Percentiles rank a stretch among this genome's conserved stretches.
Evolutionary conservation across 2,329 filamentous ascomycete species (phyloP).

Genomic region (Talaromyces piceae): DNA sequence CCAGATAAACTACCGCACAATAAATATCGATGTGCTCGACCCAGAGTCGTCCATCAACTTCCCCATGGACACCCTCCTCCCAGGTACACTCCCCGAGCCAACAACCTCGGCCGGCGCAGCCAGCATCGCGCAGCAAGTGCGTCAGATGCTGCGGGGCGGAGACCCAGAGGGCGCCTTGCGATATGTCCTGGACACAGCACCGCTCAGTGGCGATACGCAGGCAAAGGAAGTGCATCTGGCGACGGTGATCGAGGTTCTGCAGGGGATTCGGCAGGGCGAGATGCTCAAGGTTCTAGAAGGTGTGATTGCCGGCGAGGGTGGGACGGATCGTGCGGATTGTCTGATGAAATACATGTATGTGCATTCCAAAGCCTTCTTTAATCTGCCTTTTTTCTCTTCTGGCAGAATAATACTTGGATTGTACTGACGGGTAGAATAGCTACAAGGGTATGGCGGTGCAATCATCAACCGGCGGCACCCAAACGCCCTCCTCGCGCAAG

Average conservation of each 20-base stretch:
- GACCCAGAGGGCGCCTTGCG: slow-evolving; percentile 81
- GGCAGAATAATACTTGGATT: not conserved
- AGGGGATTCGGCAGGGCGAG: slow-evolving; percentile 91
- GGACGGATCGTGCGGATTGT: slow-evolving; percentile 79
- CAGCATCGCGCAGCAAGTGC: slow-evolving; percentile 68
- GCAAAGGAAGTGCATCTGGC: slow-evolving; percentile 77
- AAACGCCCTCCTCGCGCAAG: slow-evolving; percentile 46
- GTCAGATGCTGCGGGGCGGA: slow-evolving; percentile 78
- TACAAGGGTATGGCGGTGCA: slow-evolving; percentile 77
- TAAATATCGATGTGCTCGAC: slow-evolving; percentile 87
- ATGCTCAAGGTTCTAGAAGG: slow-evolving; percentile 83
- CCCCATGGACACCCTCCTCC: slow-evolving; percentile 74
- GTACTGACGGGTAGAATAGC: slow-evolving; percentile 37
- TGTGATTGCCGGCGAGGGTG: slow-evolving; percentile 70
- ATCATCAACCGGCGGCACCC: slow-evolving; percentile 31
- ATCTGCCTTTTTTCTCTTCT: not conserved
- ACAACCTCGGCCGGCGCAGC: slow-evolving; percentile 72
- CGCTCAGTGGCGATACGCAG: slow-evolving; percentile 50
- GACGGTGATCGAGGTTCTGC: slow-evolving; percentile 85
- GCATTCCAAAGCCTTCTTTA: no score
- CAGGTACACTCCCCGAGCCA: slow-evolving; percentile 60
- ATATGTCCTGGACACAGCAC: slow-evolving; percentile 75
- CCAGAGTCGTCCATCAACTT: slow-evolving; percentile 90
- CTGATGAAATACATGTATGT: slow-evolving; percentile 96
- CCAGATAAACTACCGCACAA: slow-evolving; percentile 66